Conservation (phyloP, 2,329 filamentous ascomycete species). For the Myotisia sp. region DNA sequence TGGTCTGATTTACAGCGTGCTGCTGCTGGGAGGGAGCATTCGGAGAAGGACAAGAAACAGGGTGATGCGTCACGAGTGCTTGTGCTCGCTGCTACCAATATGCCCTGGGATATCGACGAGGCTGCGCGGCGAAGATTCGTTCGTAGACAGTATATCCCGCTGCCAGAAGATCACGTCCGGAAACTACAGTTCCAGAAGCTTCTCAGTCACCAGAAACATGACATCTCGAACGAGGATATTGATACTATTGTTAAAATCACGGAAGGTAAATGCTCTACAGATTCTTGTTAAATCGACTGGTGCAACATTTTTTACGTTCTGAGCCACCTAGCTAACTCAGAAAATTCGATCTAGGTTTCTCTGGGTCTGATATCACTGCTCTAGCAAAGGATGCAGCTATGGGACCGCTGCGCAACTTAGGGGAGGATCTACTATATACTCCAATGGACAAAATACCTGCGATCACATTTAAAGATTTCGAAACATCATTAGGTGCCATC, state of each 20-base stretch:
- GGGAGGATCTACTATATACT: slow-evolving; percentile 78
- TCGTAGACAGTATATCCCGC: slow-evolving; percentile 82
- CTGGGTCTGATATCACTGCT: slow-evolving; percentile 90
- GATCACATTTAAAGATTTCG: slow-evolving; percentile 70
- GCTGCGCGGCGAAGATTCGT: slow-evolving; percentile 84
- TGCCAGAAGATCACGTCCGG: slow-evolving; percentile 74
- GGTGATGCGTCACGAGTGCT: slow-evolving; percentile 80
- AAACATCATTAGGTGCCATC: slow-evolving; percentile 69
- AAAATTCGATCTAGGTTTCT: slow-evolving; percentile 56
- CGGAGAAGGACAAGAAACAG: slow-evolving; percentile 47
- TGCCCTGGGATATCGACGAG: slow-evolving; percentile 97
- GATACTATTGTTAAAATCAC: slow-evolving; percentile 61
- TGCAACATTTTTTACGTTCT: too few relatives aligned
- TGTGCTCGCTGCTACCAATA: slow-evolving; percentile 85
- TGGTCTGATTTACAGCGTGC: slow-evolving; percentile 91
- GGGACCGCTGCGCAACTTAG: slow-evolving; percentile 80
- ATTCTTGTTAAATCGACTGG: too few relatives aligned
- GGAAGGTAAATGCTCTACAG: slow-evolving; percentile 66
- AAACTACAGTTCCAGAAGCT: slow-evolving; percentile 65
- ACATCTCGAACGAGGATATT: slow-evolving; percentile 57
- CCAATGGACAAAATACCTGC: slow-evolving; percentile 87
- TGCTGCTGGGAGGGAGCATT: slow-evolving; percentile 65
- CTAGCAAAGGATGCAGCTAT: slow-evolving; percentile 96
- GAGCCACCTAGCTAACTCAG: slow-evolving; percentile 4
- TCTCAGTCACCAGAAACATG: slow-evolving; percentile 76